phyloP scores from a whole-genome alignment of 495 filamentous ascomycete species.

The Tuber calosporum region DNA sequence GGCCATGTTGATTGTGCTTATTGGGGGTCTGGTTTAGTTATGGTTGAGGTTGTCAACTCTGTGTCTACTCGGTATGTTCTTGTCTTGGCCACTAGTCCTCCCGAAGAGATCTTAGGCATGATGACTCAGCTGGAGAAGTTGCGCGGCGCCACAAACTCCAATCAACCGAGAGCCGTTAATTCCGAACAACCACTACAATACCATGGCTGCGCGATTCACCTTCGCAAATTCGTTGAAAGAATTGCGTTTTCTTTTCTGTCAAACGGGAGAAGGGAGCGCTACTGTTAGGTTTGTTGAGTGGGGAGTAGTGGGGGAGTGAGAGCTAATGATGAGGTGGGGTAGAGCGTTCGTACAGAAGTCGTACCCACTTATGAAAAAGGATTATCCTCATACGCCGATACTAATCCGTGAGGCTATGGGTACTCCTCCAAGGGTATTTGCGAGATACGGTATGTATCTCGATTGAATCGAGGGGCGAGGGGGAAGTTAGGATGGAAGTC shows the following conservation, averaged over 20 bases:
- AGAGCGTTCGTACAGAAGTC: constrained; percentile 85
- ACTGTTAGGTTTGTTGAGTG: constrained; percentile 60
- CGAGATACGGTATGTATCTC: constrained; percentile 72
- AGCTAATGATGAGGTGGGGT: constrained; percentile 23
- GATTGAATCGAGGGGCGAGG: neutral
- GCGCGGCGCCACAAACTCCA: neutral
- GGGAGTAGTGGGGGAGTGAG: neutral
- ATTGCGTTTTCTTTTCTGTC: constrained; percentile 93
- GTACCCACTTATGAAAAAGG: constrained; percentile 98
- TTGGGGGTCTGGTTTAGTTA: neutral
- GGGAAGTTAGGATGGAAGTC: constrained; percentile 1
- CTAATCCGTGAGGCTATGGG: constrained; percentile 83
- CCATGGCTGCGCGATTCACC: constrained; percentile 86
- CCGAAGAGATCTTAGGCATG: neutral
- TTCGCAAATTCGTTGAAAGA: constrained; percentile 86
- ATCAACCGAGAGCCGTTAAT: neutral
- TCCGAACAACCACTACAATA: constrained; percentile 27
- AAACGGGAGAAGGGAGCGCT: constrained; percentile 80
- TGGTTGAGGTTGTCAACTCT: neutral
- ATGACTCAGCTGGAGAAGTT: neutral
- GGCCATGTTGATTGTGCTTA: constrained; percentile 10
- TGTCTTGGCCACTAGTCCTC: neutral
- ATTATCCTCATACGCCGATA: constrained; percentile 92
- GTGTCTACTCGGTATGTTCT: neutral
- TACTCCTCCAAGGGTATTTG: constrained; percentile 75